Evolutionary conservation across 768 basidiomycete genomes (phyloP).

Genomic region (Roridomyces roridus): DNA sequence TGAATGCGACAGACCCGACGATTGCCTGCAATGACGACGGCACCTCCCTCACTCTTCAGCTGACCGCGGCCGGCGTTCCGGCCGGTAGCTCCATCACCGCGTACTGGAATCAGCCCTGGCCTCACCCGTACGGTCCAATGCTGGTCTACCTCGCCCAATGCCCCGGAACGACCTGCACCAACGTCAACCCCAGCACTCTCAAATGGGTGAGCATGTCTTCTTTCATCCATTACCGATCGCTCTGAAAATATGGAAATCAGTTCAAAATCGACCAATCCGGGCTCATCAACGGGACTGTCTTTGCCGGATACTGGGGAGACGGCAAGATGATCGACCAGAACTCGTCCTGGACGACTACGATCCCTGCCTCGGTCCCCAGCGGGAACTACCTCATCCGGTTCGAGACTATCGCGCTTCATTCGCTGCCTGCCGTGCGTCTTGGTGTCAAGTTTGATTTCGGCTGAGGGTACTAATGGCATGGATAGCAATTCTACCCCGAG

Average conservation of each 20-base stretch:
- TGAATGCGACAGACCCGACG: conserved; percentile 40
- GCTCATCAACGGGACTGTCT: conserved; percentile 49
- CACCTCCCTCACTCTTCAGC: conserved; percentile 43
- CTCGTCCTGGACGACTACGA: conserved; percentile 52
- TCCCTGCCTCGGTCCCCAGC: conserved; percentile 48
- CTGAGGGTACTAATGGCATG: background rate
- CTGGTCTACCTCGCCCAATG: conserved; percentile 54
- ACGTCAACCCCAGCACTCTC: conserved; percentile 41
- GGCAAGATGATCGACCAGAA: conserved; percentile 53
- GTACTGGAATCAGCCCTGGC: conserved; percentile 54
- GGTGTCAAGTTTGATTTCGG: no score
- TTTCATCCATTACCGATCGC: no score
- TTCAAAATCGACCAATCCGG: conserved; percentile 57
- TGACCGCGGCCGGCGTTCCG: conserved; percentile 44
- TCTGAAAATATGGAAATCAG: no score
- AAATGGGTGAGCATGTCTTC: conserved; percentile 45
- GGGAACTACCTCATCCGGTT: conserved; percentile 55
- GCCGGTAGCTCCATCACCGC: conserved; percentile 50
- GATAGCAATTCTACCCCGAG: conserved; percentile 74
- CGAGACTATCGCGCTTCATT: conserved; percentile 56
- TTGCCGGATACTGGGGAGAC: conserved; percentile 45
- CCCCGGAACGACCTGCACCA: conserved; percentile 47
- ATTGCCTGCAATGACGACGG: conserved; percentile 56
- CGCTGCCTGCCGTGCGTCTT: conserved; percentile 53
- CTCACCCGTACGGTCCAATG: conserved; percentile 51